Evolutionary conservation across 192 early-diverging fungal genomes (phyloP).

Genomic region (Rhizoclosmatium sp.): DNA sequence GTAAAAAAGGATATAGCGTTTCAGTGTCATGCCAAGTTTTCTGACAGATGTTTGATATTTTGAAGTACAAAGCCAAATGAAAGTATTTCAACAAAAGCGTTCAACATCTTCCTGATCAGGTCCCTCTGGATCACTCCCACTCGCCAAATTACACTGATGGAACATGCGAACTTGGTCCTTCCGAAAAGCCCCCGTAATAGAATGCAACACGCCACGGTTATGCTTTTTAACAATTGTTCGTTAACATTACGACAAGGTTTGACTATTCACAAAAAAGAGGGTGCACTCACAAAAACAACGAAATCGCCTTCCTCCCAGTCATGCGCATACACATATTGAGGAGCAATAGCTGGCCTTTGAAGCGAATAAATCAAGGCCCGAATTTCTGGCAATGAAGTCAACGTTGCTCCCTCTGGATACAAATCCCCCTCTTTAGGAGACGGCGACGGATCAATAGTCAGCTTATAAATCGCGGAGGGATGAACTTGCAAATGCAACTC

Average conservation of each 20-base stretch:
- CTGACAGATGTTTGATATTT: too few relatives aligned
- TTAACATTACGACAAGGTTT: too few relatives aligned
- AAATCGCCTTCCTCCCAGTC: constrained; percentile 38
- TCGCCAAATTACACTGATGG: constrained; percentile 39
- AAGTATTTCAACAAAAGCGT: constrained; percentile 1
- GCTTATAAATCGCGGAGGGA: constrained; percentile 8
- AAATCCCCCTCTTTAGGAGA: background rate
- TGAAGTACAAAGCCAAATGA: too few relatives aligned
- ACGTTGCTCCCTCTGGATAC: constrained; percentile 3
- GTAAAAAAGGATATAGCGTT: too few relatives aligned
- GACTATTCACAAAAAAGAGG: too few relatives aligned
- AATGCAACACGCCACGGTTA: constrained; percentile 34
- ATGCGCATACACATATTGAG: constrained; percentile 29
- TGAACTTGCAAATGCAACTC: constrained; percentile 21
- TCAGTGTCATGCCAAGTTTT: too few relatives aligned
- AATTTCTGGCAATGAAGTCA: constrained; percentile 8
- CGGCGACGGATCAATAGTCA: background rate
- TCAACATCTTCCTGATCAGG: constrained; percentile 7
- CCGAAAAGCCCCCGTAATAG: constrained; percentile 21
- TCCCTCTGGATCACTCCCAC: constrained; percentile 13
- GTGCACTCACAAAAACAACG: background rate
- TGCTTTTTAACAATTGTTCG: background rate
- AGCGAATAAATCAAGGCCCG: constrained; percentile 18
- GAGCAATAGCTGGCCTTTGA: constrained; percentile 19
- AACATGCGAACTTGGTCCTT: constrained; percentile 30